phyloP scores from a whole-genome alignment of 805 yeast species.

The Candida alai region DNA sequence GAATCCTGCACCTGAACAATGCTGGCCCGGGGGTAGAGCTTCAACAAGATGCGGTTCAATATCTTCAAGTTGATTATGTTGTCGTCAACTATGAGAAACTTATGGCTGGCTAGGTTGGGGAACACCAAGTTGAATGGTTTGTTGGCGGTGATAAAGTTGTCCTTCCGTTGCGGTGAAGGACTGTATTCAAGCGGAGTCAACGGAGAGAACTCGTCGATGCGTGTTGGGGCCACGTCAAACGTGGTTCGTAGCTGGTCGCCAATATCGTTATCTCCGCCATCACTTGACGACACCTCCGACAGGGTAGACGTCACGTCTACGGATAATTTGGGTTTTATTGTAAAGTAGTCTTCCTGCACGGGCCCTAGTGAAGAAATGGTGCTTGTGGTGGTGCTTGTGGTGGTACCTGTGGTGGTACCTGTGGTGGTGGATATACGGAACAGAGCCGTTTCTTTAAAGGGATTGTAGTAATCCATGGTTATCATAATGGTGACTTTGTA shows the following conservation, averaged over 20 bases:
- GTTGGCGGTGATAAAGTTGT: no score
- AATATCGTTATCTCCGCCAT: conserved; percentile 3
- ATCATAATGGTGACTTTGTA: no score
- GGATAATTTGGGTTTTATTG: conserved; percentile 9
- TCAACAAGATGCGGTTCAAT: conserved; percentile 26
- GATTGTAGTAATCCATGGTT: conserved; percentile 2
- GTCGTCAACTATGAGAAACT: conserved; percentile 37
- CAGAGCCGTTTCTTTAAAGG: conserved; percentile 2
- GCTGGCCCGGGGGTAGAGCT: conserved; percentile 30
- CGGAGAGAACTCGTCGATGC: neutral
- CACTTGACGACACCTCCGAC: conserved; percentile 4
- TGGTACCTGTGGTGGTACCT: conserved; percentile 1
- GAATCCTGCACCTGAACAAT: conserved; percentile 28
- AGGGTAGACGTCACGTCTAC: conserved; percentile 2
- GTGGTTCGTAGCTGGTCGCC: conserved; percentile 4
- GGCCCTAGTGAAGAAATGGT: conserved; percentile 2
- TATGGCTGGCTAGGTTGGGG: conserved; percentile 15
- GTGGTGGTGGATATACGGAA: neutral
- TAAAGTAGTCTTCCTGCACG: conserved; percentile 8
- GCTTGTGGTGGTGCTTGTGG: neutral
- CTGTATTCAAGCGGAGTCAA: conserved; percentile 2
- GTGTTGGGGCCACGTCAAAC: neutral
- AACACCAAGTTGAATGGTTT: conserved; percentile 3
- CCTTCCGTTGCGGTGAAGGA: neutral
- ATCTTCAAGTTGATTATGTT: conserved; percentile 38